Evolutionary conservation across 345 rosid species (phyloP).

Genomic region (Mallotus nudiflorus): DNA sequence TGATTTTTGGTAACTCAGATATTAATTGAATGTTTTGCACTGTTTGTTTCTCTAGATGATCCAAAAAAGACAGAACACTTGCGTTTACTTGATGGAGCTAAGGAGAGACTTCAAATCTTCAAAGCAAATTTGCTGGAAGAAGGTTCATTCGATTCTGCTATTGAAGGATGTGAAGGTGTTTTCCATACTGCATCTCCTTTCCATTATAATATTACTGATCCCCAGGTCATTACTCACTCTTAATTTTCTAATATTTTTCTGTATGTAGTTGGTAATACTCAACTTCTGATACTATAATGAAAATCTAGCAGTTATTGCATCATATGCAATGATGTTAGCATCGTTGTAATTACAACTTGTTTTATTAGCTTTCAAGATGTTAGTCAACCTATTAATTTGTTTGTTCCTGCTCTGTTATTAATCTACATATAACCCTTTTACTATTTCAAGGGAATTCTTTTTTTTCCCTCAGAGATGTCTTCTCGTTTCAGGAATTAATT

Average conservation of each 20-base stretch:
- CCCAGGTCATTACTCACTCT: slow-evolving; percentile 65
- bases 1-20: not conserved
- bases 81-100: slow-evolving; percentile 66
- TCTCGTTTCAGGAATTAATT: slow-evolving; percentile 62
- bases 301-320: too few relatives aligned
- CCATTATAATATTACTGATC: slow-evolving; percentile 69
- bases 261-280: too few relatives aligned
- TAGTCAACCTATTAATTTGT: too few relatives aligned
- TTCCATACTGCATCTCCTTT: slow-evolving; percentile 92
- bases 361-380: too few relatives aligned
- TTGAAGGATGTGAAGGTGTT: slow-evolving; percentile 75
- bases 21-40: too few relatives aligned
- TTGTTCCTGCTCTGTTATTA: too few relatives aligned
- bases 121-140: slow-evolving; percentile 75
- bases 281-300: too few relatives aligned
- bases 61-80: slow-evolving; percentile 70
- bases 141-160: slow-evolving; percentile 67
- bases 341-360: not conserved
- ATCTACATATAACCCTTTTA: too few relatives aligned
- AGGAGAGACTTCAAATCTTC: slow-evolving; percentile 67
- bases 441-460: too few relatives aligned
- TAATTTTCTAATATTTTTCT: too few relatives aligned
- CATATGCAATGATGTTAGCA: too few relatives aligned
- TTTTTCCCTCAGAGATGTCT: not conserved
- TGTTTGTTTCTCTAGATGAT: slow-evolving; percentile 57